phyloP scores from a whole-genome alignment of 345 rosid species.

The Limnanthes douglasii region DNA sequence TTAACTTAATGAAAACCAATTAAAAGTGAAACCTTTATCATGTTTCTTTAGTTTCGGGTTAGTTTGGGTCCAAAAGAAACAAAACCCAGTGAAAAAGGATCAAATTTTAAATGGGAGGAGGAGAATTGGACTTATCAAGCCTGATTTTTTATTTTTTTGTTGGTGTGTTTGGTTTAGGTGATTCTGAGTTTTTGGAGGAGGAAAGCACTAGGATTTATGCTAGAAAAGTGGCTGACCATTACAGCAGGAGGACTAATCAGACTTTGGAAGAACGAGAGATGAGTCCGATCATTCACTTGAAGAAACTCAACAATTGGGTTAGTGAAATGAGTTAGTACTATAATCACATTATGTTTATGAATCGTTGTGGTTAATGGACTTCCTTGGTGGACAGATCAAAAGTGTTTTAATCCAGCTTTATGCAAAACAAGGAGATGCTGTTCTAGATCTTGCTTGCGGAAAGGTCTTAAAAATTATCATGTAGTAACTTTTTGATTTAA shows the following conservation, averaged over 20 bases:
- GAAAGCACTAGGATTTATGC: constrained; percentile 52
- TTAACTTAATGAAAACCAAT: no score
- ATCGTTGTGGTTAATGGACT: not conserved
- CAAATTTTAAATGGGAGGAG: no score
- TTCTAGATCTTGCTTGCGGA: constrained; percentile 96
- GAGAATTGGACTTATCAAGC: constrained; percentile 4
- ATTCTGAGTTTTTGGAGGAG: constrained; percentile 42
- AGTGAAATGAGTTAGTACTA: not conserved
- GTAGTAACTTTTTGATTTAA: no score
- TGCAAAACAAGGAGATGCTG: constrained; percentile 74
- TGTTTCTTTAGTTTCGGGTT: no score
- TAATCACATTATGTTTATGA: not conserved
- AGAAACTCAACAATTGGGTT: constrained; percentile 96
- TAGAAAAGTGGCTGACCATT: constrained; percentile 79
- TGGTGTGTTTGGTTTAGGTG: constrained; percentile 37
- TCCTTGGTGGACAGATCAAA: constrained; percentile 51
- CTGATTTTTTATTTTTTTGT: constrained; percentile 6
- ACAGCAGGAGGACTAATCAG: constrained; percentile 94
- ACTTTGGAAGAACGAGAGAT: constrained; percentile 97
- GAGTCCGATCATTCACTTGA: constrained; percentile 90
- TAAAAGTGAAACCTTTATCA: no score
- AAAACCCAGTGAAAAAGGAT: no score
- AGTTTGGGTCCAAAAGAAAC: no score
- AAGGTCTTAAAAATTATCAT: constrained; percentile 29
- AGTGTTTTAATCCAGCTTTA: constrained; percentile 94